Evolutionary conservation across 129 eudicot genomes (phyloP).

Genomic region (Dittrichia graveolens): DNA sequence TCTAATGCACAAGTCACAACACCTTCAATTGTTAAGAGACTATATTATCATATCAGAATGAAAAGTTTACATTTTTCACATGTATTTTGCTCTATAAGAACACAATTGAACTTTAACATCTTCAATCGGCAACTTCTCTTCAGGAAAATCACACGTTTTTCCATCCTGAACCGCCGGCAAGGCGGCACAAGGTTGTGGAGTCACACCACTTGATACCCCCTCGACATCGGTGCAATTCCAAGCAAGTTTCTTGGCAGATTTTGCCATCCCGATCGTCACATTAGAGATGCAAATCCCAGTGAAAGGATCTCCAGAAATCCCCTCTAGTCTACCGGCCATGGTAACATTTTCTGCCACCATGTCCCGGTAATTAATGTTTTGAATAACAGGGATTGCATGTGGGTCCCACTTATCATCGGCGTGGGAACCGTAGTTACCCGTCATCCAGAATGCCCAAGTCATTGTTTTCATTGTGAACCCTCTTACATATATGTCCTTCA

Average conservation of each 20-base stretch:
- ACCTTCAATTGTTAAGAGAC: too few relatives aligned
- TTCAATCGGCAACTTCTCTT: constrained; percentile 63
- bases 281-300: constrained; percentile 87
- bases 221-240: constrained; percentile 81
- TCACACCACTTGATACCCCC: constrained; percentile 78
- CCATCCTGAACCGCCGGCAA: constrained; percentile 53
- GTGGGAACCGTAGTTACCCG: constrained; percentile 84
- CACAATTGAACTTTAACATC: constrained; percentile 57
- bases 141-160: constrained; percentile 58
- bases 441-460: constrained; percentile 90
- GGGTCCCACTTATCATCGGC: constrained; percentile 72
- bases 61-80: constrained; percentile 32
- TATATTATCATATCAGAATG: constrained; percentile 15
- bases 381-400: constrained; percentile 59
- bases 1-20: constrained; percentile 11
- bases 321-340: constrained; percentile 81
- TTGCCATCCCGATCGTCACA: constrained; percentile 66
- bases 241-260: constrained; percentile 55
- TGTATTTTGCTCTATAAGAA: constrained; percentile 47
- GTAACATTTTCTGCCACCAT: constrained; percentile 81
- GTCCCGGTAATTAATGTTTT: constrained; percentile 70
- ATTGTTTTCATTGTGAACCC: constrained; percentile 71
- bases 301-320: constrained; percentile 74
- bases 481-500: constrained; percentile 65
- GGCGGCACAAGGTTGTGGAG: constrained; percentile 63